Conservation (phyloP, 257 asterid species). For the Eucommia ulmoides region DNA sequence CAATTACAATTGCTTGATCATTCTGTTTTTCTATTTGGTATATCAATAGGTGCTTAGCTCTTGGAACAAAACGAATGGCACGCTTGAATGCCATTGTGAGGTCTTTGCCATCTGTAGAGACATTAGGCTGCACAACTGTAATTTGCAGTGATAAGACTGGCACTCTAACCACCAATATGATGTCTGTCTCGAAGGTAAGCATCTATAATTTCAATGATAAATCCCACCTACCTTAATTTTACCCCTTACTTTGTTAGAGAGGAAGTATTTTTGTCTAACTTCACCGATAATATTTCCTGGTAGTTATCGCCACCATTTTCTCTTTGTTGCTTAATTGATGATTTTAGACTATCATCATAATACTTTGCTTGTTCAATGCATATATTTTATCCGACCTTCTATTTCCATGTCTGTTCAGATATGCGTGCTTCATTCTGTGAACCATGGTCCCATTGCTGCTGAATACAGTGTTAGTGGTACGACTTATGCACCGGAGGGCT, state of each 20-base stretch:
- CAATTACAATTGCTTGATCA: too few relatives aligned
- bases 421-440: slow-evolving; percentile 72
- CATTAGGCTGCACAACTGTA: slow-evolving; percentile 98
- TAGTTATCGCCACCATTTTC: too few relatives aligned
- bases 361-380: too few relatives aligned
- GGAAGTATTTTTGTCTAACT: too few relatives aligned
- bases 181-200: slow-evolving; percentile 92
- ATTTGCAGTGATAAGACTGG: slow-evolving; percentile 99
- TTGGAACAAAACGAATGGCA: slow-evolving; percentile 98
- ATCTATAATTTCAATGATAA: too few relatives aligned
- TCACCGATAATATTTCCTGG: too few relatives aligned
- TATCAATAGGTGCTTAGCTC: slow-evolving; percentile 76
- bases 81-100: slow-evolving; percentile 97
- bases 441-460: slow-evolving; percentile 47
- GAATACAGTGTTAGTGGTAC: slow-evolving; percentile 84
- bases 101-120: slow-evolving; percentile 97
- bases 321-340: too few relatives aligned
- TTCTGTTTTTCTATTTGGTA: slow-evolving; percentile 6
- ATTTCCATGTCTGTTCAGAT: slow-evolving; percentile 30
- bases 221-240: too few relatives aligned
- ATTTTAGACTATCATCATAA: too few relatives aligned
- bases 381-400: too few relatives aligned
- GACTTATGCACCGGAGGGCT: slow-evolving; percentile 96
- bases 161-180: slow-evolving; percentile 97
- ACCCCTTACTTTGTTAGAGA: too few relatives aligned